Evolutionary conservation across 345 rosid genomes (phyloP), one percentile per base, ranked within the genome.

Genomic region (Eucalyptus victrix): DNA sequence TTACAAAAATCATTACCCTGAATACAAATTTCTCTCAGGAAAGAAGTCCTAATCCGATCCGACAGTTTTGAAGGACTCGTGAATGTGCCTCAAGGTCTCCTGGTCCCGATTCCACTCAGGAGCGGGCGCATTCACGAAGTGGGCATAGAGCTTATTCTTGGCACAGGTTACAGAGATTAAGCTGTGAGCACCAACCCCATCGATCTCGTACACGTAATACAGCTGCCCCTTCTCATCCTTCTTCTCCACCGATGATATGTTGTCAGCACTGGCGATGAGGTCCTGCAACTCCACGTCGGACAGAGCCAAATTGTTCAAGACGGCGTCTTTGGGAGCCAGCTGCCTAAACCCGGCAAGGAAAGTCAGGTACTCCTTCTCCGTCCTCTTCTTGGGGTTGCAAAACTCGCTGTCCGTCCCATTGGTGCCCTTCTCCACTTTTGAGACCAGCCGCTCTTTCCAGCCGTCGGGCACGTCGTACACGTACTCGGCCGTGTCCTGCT

Each of bases 371-470:
- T 97, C 99, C 87, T 94, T 95, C 92, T 96, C 99, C 12, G 95
- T 91, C 90, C 85, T 94, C 94, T 97, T 97, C 91, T 95, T 97
- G 3, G 98, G 99, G 90, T 96, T 97, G 89, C 93, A 97, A 90
- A 96, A 96, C 90, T 97, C 99, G 91, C 98, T 96, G 92, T 97
- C 97, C 3, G 98, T 97, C 47, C 98, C 97, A 81, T 97, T 96
- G 14, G 99, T 96, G 34, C 99, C 99, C 91, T 96, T 97, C 93
- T 97, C 98, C 14, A 97, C 96, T 86, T 97, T 97, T 17, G 99
- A 95, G 80, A 97, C 99, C 67, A 94, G 90, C 45, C 98, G 92
- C 89, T 97, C 99, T 90, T 96, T 97, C 99, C 99, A 97, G 2
- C 99, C 99, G 3, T 96, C 96, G 1, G 98, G 99, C 58, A 97